Conservation (phyloP, 805 yeast species). For the Candida michaelii region DNA sequence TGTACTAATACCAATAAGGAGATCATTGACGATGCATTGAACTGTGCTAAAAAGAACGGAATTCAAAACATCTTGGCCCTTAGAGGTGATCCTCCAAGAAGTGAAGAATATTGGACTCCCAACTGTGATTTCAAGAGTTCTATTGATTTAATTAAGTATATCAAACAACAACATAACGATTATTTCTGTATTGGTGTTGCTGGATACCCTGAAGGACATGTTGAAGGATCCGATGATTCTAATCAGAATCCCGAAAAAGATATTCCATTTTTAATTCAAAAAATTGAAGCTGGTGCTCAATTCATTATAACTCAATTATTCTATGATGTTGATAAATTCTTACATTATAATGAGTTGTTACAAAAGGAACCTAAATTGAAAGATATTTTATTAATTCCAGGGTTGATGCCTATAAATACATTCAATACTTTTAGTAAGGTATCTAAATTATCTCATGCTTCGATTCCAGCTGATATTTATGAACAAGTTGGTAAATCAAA, state of each 20-base stretch:
- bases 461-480: conserved; percentile 61
- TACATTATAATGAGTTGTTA: conserved; percentile 58
- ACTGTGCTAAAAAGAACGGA: conserved; percentile 70
- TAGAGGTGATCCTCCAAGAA: conserved; percentile 94
- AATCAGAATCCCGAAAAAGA: conserved; percentile 69
- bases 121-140: conserved; percentile 70
- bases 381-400: conserved; percentile 71
- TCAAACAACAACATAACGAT: conserved; percentile 67
- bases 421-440: conserved; percentile 82
- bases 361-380: conserved; percentile 41
- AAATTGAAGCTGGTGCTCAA: conserved; percentile 92
- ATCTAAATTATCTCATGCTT: conserved; percentile 83
- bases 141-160: conserved; percentile 81
- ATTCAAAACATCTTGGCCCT: conserved; percentile 87
- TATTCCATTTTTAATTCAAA: conserved; percentile 76
- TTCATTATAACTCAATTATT: conserved; percentile 90
- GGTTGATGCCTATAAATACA: conserved; percentile 89
- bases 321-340: conserved; percentile 78
- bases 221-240: conserved; percentile 72
- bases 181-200: conserved; percentile 95
- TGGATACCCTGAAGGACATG: conserved; percentile 97
- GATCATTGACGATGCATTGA: conserved; percentile 77
- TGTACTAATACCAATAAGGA: conserved; percentile 87
- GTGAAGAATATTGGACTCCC: conserved; percentile 59
- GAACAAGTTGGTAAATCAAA: conserved; percentile 56